Base-by-base conservation (phyloP, 2,329 filamentous ascomycete genomes). In the Lachnellula subtilissima region DNA sequence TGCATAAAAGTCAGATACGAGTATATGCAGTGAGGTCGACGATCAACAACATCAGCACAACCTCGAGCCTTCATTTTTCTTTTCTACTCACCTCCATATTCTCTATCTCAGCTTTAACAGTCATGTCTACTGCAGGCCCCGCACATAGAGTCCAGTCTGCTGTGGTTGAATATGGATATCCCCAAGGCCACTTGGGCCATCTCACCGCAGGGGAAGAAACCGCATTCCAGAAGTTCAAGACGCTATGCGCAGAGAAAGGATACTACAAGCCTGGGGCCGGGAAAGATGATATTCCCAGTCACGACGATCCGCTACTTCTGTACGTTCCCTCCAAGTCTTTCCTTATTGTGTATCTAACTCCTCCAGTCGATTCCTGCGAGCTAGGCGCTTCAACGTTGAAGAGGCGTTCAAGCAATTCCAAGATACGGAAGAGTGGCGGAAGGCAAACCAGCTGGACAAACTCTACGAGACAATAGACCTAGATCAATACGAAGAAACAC, bases 391-490 rank as follows among this genome's bases (percentile, higher is more conserved):
- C 78, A 76, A 87, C 28, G 81, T 89, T 9, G 74, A 84, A 63
- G 91, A 93, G 63, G 92, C 92, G 12, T 86, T 86, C 70, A 80
- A 76, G 57, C 92, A 97, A 74, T 96, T 96, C 75, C 85, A 86
- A 67, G 89, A 91, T 53, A 96, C 91, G 0, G 91, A 96, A 72
- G 83, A 89, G 56, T 97, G 92, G 89, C 85, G 92, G 58, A 82
- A 82, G 64, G 84, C 88, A 60, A 93, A 93, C 71, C 78, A 89
- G 63, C 81, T 96, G 49, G 83, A 91, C 59, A 77, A 83, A 46
- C 78, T 97, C 39, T 97, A 96, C 74, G 83, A 88, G 69, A 92
- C 88, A 35, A 96, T 97, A 67, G 90, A 96, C 57, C 74, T 92
- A 22, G 83, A 89, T 2, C 87, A 91, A 54, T 97, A 92, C 70